A percentile compares a stretch with the other conserved stretches of the same genome.
Evolutionary conservation across 495 filamentous ascomycete genomes (phyloP).

Genomic region (Hyaloscypha finlandica): DNA sequence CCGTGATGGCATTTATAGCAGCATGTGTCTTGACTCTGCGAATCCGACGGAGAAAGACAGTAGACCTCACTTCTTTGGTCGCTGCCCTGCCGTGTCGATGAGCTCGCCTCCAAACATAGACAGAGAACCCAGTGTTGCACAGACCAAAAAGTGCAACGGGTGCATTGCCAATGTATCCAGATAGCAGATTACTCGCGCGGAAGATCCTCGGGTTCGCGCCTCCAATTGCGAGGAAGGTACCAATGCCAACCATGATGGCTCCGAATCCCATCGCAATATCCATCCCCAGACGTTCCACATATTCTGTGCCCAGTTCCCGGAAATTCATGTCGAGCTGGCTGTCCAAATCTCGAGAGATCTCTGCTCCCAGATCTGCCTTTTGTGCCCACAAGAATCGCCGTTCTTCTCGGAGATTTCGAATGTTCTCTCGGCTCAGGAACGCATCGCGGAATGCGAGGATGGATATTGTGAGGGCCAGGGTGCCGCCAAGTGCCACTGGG

Average conservation of each 20-base stretch:
- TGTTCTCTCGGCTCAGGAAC: conserved; percentile 45
- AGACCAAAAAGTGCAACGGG: conserved; percentile 47
- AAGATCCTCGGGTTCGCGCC: conserved; percentile 45
- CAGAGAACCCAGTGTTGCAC: conserved; percentile 48
- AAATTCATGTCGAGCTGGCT: conserved; percentile 41
- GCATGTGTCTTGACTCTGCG: conserved; percentile 45
- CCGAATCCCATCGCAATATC: conserved; percentile 48
- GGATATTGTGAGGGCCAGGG: conserved; percentile 45
- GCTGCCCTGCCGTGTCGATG: conserved; percentile 35
- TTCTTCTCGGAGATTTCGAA: conserved; percentile 44
- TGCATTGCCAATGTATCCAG: conserved; percentile 51
- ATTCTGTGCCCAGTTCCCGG: conserved; percentile 48
- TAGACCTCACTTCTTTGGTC: conserved; percentile 23
- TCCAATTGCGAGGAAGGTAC: conserved; percentile 52
- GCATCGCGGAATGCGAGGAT: conserved; percentile 47
- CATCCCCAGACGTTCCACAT: conserved; percentile 51
- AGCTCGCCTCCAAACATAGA: conserved; percentile 41
- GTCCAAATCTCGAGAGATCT: conserved; percentile 29
- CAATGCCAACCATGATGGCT: conserved; percentile 47
- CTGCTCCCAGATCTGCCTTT: conserved; percentile 8
- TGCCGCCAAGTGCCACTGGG: conserved; percentile 48
- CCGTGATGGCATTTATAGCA: conserved; percentile 42
- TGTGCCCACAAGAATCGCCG: conserved; percentile 35
- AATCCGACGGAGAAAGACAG: conserved; percentile 39
- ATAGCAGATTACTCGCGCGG: conserved; percentile 48